Evolutionary conservation across 73 alveolate genomes (phyloP), one percentile per base, ranked within the genome.

Genomic region (Symbiodinium pilosum): DNA sequence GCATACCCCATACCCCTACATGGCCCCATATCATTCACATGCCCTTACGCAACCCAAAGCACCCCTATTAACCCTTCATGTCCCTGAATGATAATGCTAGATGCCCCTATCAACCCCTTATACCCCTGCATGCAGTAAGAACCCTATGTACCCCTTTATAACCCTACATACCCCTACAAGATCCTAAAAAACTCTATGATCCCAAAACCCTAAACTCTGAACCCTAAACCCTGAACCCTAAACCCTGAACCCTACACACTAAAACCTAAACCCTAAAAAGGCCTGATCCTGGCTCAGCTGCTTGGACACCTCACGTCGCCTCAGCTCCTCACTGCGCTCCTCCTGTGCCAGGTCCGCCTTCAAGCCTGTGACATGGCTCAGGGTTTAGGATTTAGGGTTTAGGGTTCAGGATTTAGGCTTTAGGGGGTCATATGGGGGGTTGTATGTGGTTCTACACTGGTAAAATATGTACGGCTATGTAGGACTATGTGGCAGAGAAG

Each of bases 271-370:
- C 26, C 73, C 14, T 24, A 54, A 30, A 16, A 6, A 26, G 32
- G 26, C 38, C 38, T 64, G 38, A 18, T 64, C 81, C 81, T 64
- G 32, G 81, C 81, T 32, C 81, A 64, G 81, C 81, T 64, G 81
- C 81, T 64, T 64, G 21, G 81, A 64, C 39, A 38, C 81, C 41
- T 26, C 41, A 9, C 81, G 81, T 0, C 81, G 81, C 41, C 81
- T 7, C 39, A 64, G 38, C 81, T 64, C 81, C 30, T 47, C 81
- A 4, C 30, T 38, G 38, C 24, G 81, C 81, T 64, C 81, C 38
- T 64, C 81, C 38, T 38, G 81, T 9, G 81, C 81, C 81, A 64
- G 81, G 41, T 64, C 81, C 39, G 81, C 81, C 81, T 64, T 64
- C 81, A 64, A n/a, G 32, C 73, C 32, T n/a, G n/a, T n/a, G n/a